A percentile compares a stretch with the other conserved stretches of the same genome.
phyloP scores from a whole-genome alignment of 345 rosid species.

The Camelina hispida region DNA sequence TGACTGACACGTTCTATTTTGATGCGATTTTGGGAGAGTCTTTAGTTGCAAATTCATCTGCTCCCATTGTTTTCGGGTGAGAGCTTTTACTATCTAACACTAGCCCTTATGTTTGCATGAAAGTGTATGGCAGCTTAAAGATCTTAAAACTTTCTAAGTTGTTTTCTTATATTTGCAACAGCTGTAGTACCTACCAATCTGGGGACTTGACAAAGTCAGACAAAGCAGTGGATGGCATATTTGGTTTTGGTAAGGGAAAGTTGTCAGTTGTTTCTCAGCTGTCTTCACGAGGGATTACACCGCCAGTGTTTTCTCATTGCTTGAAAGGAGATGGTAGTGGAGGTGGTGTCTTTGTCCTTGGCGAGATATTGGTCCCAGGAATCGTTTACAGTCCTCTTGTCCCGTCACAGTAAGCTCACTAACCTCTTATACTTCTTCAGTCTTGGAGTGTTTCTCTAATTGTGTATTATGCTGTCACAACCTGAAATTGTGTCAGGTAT shows the following conservation, averaged over 20 bases:
- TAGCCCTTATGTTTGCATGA: slow-evolving; percentile 8
- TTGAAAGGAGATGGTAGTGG: slow-evolving; percentile 89
- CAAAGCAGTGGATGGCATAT: slow-evolving; percentile 96
- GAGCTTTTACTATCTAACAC: slow-evolving; percentile 31
- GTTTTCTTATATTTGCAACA: slow-evolving; percentile 39
- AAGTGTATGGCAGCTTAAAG: neutral
- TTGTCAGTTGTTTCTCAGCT: slow-evolving; percentile 90
- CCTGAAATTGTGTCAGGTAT: neutral
- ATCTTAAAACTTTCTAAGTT: neutral
- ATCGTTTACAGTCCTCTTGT: slow-evolving; percentile 92
- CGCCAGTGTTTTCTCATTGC: slow-evolving; percentile 93
- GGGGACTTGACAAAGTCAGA: slow-evolving; percentile 88
- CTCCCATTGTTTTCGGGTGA: slow-evolving; percentile 84
- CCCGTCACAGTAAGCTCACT: slow-evolving; percentile 70
- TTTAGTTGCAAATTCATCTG: slow-evolving; percentile 74
- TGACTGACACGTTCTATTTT: slow-evolving; percentile 70
- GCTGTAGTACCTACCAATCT: slow-evolving; percentile 89
- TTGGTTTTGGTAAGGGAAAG: slow-evolving; percentile 93
- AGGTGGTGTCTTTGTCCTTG: slow-evolving; percentile 96
- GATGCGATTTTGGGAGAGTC: slow-evolving; percentile 76
- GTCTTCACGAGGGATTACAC: slow-evolving; percentile 79
- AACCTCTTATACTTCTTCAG: slow-evolving; percentile 1
- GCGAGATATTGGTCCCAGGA: slow-evolving; percentile 91
- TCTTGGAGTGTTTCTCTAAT: slow-evolving; percentile 13
- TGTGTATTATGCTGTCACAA: slow-evolving; percentile 15